phyloP scores from a whole-genome alignment of 768 basidiomycete species.

The Boletus bicolor region DNA sequence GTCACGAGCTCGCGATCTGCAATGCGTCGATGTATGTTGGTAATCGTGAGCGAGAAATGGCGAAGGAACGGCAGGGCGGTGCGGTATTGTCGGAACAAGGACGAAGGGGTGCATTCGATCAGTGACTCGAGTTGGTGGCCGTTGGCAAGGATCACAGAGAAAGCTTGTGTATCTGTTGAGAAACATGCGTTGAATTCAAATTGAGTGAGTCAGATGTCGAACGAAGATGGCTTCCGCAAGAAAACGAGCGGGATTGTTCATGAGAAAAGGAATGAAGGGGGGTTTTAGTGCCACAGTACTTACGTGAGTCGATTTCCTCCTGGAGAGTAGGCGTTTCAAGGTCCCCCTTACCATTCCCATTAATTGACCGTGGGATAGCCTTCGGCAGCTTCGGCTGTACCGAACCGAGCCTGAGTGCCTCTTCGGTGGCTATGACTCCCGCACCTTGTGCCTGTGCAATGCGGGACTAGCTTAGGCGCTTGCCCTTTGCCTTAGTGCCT shows the following conservation, averaged over 20 bases:
- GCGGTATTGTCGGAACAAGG: slow-evolving; percentile 44
- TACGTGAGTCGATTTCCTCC: too few relatives aligned
- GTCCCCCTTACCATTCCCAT: too few relatives aligned
- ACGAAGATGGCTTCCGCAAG: slow-evolving; percentile 51
- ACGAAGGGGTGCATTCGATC: slow-evolving; percentile 48
- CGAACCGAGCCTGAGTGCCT: too few relatives aligned
- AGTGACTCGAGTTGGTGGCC: slow-evolving; percentile 67
- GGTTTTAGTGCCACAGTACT: too few relatives aligned
- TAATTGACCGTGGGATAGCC: too few relatives aligned
- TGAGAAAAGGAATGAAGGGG: slow-evolving; percentile 48
- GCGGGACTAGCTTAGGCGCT: too few relatives aligned
- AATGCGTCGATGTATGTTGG: slow-evolving; percentile 40
- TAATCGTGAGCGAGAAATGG: slow-evolving; percentile 57
- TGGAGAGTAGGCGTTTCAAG: too few relatives aligned
- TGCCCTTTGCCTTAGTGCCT: too few relatives aligned
- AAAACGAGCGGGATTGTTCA: slow-evolving; percentile 53
- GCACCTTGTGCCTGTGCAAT: too few relatives aligned
- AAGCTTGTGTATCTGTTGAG: slow-evolving; percentile 45
- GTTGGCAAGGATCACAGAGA: slow-evolving; percentile 58
- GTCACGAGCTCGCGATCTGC: slow-evolving; percentile 48
- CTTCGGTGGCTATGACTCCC: too few relatives aligned
- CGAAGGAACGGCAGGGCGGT: slow-evolving; percentile 58
- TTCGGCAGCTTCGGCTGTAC: too few relatives aligned
- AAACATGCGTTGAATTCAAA: slow-evolving; percentile 61
- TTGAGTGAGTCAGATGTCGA: slow-evolving; percentile 51